Evolutionary conservation across 495 filamentous ascomycete genomes (phyloP), one percentile per base, ranked within the genome.

Genomic region (Cenococcum geophilum): DNA sequence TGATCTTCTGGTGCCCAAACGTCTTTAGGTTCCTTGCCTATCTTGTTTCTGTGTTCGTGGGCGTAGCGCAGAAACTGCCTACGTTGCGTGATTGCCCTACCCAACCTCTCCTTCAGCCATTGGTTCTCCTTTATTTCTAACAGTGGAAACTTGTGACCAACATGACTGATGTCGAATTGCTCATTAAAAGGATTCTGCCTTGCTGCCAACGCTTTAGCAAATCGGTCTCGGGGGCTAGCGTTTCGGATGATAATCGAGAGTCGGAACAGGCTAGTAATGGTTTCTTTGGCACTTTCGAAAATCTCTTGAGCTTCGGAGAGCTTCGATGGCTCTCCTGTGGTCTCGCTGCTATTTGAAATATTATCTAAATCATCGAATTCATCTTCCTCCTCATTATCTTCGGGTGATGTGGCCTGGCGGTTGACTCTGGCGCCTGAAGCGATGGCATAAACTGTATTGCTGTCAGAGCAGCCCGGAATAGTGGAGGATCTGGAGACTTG

Each of bases 91-190:
- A 55, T 66, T 9, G 64, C 64, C 36, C 40, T 55, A 16, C 64
- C 64, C 4, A 66, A 35, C 10, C 64, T 53, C 16, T 55, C 27
- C 21, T 32, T 27, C 11, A 66, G 60, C 62, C 65, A 57, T 21
- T 63, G 0, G 20, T 51, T 59, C 22, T 60, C 43, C 45, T 60
- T 18, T 47, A 14, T 42, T 18, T 52, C 54, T 16, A 68, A 32
- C 12, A 32, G 16, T 8, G 68, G 62, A 48, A 60, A 70, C 50
- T 70, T 70, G 5, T 68, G 35, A 6, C 58, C 45, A 5, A 70
- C 68, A 58, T 70, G 68, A 16, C 23, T 27, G 16, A 70, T 68
- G 35, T 70, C 68, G 25, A 63, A 68, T 23, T 12, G 54, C 5
- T 57, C 55, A 55, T 70, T 59, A 23, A 62, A 66, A 20, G 54